A percentile compares a stretch with the other conserved stretches of the same genome.
These are phyloP conservation scores for Phytophthora rubi DNA, from an alignment of 352 stramenopile species.

Conservation along the genomic window DNA sequence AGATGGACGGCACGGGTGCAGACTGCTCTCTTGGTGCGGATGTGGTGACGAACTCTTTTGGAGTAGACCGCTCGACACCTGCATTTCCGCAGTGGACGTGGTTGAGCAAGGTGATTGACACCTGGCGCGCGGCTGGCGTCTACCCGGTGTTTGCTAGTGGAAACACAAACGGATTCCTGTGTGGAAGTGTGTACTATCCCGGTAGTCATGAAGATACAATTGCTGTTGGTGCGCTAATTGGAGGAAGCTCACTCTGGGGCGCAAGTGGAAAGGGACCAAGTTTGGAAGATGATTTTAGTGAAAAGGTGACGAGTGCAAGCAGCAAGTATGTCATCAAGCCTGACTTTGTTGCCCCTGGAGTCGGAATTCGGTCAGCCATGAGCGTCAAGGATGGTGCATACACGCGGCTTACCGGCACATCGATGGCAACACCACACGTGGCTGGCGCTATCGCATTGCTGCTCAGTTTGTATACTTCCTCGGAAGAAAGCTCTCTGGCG, in stretches of 20 bases:
- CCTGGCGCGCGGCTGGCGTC: conserved; percentile 56
- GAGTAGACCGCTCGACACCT: conserved; percentile 54
- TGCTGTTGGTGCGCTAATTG: conserved; percentile 68
- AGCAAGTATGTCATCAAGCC: conserved; percentile 61
- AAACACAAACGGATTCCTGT: conserved; percentile 79
- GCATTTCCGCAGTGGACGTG: conserved; percentile 60
- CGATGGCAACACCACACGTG: conserved; percentile 79
- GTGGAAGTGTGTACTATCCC: conserved; percentile 73
- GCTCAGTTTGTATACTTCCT: conserved; percentile 42
- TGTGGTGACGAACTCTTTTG: conserved; percentile 74
- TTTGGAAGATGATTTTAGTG: conserved; percentile 30
- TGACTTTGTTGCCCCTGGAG: conserved; percentile 75
- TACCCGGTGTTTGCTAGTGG: conserved; percentile 70
- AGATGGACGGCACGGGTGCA: conserved; percentile 44
- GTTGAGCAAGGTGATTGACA: conserved; percentile 61
- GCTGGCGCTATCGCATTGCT: conserved; percentile 66
- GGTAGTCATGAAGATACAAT: conserved; percentile 58
- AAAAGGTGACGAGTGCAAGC: not conserved
- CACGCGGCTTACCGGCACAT: conserved; percentile 73
- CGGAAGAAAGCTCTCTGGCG: conserved; percentile 7
- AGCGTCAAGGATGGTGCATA: conserved; percentile 65
- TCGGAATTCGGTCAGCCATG: conserved; percentile 68
- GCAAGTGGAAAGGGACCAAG: conserved; percentile 74
- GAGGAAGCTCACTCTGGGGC: conserved; percentile 64
- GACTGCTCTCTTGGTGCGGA: conserved; percentile 70